These are phyloP conservation scores for Lachancea quebecensis DNA, from an alignment of 805 yeast genomes.

Conservation along the genomic window DNA sequence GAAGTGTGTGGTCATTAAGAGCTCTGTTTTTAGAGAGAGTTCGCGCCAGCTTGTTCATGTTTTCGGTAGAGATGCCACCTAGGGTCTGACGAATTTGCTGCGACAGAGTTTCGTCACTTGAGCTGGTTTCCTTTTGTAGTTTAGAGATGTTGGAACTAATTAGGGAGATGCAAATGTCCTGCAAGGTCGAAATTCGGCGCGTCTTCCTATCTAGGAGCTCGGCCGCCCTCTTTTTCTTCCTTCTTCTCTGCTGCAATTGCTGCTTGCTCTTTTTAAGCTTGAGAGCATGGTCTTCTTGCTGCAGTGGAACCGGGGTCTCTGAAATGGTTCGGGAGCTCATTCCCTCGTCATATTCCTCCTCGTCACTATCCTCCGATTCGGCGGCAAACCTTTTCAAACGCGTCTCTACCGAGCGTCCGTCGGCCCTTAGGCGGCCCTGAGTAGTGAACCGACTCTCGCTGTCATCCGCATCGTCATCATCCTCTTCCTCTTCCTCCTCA, in stretches of 20 bases:
- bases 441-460: background rate
- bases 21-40: conserved; percentile 81
- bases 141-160: conserved; percentile 40
- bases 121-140: conserved; percentile 17
- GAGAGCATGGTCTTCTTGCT: conserved; percentile 23
- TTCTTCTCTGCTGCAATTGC: conserved; percentile 60
- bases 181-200: conserved; percentile 60
- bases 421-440: background rate
- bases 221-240: conserved; percentile 72
- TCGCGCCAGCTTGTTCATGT: conserved; percentile 62
- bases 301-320: conserved; percentile 2
- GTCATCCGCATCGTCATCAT: conserved; percentile 23
- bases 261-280: conserved; percentile 37
- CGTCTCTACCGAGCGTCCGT: background rate
- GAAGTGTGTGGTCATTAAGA: conserved; percentile 61
- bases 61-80: conserved; percentile 78
- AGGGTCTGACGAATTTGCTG: conserved; percentile 48
- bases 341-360: conserved; percentile 14
- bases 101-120: conserved; percentile 11
- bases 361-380: conserved; percentile 16
- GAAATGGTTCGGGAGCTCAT: conserved; percentile 6
- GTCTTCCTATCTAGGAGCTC: conserved; percentile 72
- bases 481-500: conserved; percentile 9
- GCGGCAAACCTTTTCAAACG: conserved; percentile 3
- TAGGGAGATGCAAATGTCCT: conserved; percentile 71